A percentile compares a stretch with the other conserved stretches of the same genome.
Conservation (phyloP, 768 basidiomycete genomes). For the Naganishia kalamii region DNA sequence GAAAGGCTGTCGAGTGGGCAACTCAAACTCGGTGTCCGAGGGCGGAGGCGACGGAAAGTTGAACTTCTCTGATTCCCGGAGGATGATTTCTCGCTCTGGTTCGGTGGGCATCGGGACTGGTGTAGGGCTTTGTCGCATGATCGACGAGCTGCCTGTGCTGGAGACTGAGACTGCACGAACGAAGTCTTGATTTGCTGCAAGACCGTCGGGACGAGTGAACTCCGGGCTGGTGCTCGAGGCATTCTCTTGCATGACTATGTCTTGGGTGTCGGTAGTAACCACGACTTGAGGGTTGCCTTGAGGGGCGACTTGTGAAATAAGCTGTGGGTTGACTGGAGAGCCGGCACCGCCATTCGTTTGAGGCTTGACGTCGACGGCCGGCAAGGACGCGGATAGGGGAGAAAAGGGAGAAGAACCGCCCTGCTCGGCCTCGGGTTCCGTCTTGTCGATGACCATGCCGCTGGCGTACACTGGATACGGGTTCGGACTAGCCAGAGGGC, state of each 20-base stretch:
- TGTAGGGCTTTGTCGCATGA: neutral
- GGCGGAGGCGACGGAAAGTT: conserved; percentile 9
- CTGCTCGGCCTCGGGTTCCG: neutral
- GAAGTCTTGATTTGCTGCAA: neutral
- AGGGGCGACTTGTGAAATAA: too few relatives aligned
- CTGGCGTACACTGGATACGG: neutral
- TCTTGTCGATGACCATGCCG: neutral
- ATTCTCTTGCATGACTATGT: neutral
- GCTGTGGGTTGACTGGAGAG: too few relatives aligned
- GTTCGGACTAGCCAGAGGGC: neutral
- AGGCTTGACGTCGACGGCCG: neutral
- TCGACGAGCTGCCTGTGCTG: neutral
- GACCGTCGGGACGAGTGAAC: neutral
- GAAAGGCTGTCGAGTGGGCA: neutral
- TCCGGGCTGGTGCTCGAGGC: neutral
- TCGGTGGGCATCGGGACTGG: neutral
- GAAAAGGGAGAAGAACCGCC: neutral
- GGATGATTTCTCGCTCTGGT: neutral
- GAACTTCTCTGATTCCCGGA: neutral
- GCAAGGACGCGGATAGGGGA: neutral
- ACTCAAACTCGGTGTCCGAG: neutral
- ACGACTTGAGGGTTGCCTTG: neutral
- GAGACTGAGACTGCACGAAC: neutral
- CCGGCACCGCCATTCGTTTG: too few relatives aligned
- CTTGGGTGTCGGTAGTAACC: neutral